These are phyloP conservation scores for Microsporum audouinii DNA, from an alignment of 2,329 filamentous ascomycete genomes.

Conservation along the genomic window DNA sequence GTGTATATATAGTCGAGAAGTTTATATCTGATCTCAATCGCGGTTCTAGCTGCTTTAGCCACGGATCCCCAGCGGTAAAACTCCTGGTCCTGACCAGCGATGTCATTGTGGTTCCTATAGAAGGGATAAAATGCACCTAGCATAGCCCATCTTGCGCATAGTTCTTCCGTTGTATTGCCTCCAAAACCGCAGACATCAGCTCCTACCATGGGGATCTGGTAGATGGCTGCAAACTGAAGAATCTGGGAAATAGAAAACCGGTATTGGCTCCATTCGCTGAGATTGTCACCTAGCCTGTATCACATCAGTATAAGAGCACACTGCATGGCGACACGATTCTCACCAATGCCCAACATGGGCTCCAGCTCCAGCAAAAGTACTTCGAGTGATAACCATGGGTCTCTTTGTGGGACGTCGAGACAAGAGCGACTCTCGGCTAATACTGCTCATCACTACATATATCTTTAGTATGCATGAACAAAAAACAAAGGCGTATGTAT, in stretches of 20 bases:
- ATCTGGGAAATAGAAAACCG: constrained; percentile 48
- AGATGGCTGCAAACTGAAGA: constrained; percentile 52
- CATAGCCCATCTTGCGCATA: constrained; percentile 65
- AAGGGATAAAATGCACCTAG: constrained; percentile 65
- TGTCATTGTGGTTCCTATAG: constrained; percentile 60
- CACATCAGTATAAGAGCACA: background rate
- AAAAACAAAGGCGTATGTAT: background rate
- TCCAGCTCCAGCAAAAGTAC: constrained; percentile 58
- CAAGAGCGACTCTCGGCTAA: constrained; percentile 51
- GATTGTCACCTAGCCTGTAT: constrained; percentile 48
- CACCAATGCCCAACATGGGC: constrained; percentile 39
- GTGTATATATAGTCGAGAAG: constrained; percentile 75
- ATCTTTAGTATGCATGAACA: constrained; percentile 1
- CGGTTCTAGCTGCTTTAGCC: constrained; percentile 52
- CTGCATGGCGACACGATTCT: background rate
- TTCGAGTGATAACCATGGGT: constrained; percentile 57
- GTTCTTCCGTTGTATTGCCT: constrained; percentile 51
- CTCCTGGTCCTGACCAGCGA: constrained; percentile 49
- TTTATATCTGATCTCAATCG: constrained; percentile 61
- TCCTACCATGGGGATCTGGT: constrained; percentile 57
- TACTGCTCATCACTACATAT: constrained; percentile 48
- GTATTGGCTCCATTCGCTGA: constrained; percentile 49
- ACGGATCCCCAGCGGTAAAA: constrained; percentile 60
- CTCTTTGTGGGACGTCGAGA: constrained; percentile 47
- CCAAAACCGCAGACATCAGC: constrained; percentile 70